Evolutionary conservation across 2,329 filamentous ascomycete species (phyloP), one percentile per base, ranked within the genome.

Genomic region (Sporothrix inflata): DNA sequence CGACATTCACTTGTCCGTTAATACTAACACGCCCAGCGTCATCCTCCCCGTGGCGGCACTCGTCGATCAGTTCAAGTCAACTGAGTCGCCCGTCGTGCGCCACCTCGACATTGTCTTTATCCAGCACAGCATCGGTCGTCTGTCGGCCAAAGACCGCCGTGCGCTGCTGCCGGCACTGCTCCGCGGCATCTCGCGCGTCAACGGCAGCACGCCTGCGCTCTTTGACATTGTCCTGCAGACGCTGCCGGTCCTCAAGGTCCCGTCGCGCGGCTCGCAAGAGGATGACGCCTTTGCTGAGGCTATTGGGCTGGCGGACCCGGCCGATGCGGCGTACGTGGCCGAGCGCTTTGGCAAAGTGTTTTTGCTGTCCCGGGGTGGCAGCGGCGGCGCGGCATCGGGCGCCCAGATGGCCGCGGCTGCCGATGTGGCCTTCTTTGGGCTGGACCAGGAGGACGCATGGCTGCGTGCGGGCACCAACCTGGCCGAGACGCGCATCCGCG

Each of bases 21-120:
- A n/a, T n/a, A n/a, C n/a, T 47, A 19, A 47, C 14, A 47, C 11
- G 6, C 5, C 14, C 14, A 47, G 45, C 3, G 51, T 55, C 51
- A 21, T 55, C 70, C 84, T 99, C 6, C 96, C 96, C 0, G 94
- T 98, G 14, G 87, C 89, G n/a, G 89, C 90, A 19, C 85, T 99
- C 21, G 81, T 98, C 71, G 91, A 94, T 76, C 96, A 98, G 80
- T 98, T 97, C 85, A 97, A 97, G 80, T 89, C 92, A 27, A 89
- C 89, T 49, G 85, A 89, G 51, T 91, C 90, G 14, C 84, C 90
- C 0, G 85, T 98, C 49, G 89, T 99, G 75, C 91, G 93, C 75
- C 93, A 97, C 79, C 92, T 98, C 76, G 94, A 98, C 81, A 84
- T 98, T 53, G 86, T 92, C 21, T 97, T 97, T 79, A 92, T 98